Conservation (phyloP, 805 yeast species). For the Zygotorulaspora florentina region DNA sequence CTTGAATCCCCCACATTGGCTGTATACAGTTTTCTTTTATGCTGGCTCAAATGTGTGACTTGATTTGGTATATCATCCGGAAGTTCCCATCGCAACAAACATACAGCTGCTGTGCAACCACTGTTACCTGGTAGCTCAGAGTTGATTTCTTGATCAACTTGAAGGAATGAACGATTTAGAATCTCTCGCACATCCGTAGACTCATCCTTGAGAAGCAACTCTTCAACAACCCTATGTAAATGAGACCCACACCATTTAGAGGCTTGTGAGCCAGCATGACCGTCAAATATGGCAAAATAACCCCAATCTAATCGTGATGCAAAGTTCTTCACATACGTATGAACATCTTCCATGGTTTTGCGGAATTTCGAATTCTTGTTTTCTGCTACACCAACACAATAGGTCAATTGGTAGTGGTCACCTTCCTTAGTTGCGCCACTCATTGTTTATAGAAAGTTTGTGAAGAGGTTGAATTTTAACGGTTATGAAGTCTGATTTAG, state of each 20-base stretch:
- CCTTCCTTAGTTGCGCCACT: conserved; percentile 4
- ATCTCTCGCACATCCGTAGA: conserved; percentile 57
- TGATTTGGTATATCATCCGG: conserved; percentile 30
- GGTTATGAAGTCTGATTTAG: not conserved
- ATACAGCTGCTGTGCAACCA: conserved; percentile 96
- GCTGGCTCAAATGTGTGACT: conserved; percentile 36
- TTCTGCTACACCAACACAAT: conserved; percentile 87
- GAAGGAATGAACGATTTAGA: conserved; percentile 62
- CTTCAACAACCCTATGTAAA: conserved; percentile 65
- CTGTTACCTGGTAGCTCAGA: conserved; percentile 63
- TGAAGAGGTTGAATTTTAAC: not conserved
- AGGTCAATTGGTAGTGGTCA: conserved; percentile 50
- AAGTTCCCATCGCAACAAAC: conserved; percentile 80
- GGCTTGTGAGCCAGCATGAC: conserved; percentile 92
- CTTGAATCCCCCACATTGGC: conserved; percentile 96
- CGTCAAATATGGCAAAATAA: conserved; percentile 92
- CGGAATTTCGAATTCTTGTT: conserved; percentile 78
- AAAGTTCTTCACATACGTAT: conserved; percentile 85
- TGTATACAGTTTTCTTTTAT: conserved; percentile 76
- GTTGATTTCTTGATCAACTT: conserved; percentile 68
- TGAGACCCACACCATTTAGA: conserved; percentile 94
- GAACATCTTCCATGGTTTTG: conserved; percentile 93
- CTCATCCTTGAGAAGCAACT: conserved; percentile 47
- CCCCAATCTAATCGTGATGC: conserved; percentile 93
- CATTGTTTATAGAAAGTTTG: not conserved